Conservation (phyloP, 1,284 basidiomycete species). For the Spongiforma sp. region DNA sequence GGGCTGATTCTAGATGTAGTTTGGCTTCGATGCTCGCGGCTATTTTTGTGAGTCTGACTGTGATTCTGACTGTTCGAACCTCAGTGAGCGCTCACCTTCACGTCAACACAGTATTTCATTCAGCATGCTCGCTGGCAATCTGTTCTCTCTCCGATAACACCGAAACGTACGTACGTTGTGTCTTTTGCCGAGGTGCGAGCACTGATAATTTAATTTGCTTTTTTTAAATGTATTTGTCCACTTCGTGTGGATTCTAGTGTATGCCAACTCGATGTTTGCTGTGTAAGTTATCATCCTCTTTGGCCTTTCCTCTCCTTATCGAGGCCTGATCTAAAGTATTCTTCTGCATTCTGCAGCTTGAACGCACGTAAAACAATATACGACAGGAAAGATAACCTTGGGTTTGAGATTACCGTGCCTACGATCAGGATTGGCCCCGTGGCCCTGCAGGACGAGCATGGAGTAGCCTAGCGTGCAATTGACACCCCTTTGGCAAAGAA, state of each 20-base stretch:
- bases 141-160: background rate
- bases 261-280: conserved; percentile 5
- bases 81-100: background rate
- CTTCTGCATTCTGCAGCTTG: background rate
- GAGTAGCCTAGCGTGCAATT: too few relatives aligned
- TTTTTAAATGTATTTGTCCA: background rate
- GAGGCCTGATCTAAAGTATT: too few relatives aligned
- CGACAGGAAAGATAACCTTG: background rate
- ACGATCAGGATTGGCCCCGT: too few relatives aligned
- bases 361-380: conserved; percentile 4
- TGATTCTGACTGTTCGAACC: background rate
- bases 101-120: background rate
- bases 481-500: too few relatives aligned
- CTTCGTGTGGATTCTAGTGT: background rate
- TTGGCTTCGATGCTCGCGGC: background rate
- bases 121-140: conserved; percentile 1
- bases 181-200: too few relatives aligned
- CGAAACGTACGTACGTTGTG: conserved; percentile 1
- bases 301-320: background rate
- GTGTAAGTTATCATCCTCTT: background rate
- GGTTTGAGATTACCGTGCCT: background rate
- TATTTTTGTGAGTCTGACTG: background rate
- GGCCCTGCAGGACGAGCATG: too few relatives aligned
- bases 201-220: background rate
- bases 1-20: background rate